phyloP scores from a whole-genome alignment of 2,329 filamentous ascomycete genomes.

The Botrytis hyacinthi region DNA sequence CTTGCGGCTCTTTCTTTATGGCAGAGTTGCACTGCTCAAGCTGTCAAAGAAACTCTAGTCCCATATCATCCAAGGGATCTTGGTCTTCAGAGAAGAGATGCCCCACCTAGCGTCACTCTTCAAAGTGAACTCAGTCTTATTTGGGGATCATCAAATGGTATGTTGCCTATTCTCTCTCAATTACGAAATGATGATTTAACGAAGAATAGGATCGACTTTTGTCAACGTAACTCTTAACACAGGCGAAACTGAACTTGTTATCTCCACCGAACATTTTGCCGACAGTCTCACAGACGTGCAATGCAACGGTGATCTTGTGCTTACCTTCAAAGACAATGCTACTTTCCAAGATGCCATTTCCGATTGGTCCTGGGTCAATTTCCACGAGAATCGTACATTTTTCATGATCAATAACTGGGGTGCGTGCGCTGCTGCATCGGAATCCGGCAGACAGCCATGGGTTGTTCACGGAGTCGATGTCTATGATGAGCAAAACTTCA shows the following conservation, averaged over 20 bases:
- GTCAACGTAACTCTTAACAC: conserved; percentile 22
- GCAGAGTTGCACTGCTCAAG: conserved; percentile 14
- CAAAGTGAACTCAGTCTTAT: conserved; percentile 19
- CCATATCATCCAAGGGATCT: conserved; percentile 15
- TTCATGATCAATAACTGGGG: conserved; percentile 21
- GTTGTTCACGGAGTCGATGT: conserved; percentile 11
- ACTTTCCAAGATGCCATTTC: conserved; percentile 18
- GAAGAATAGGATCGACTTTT: conserved; percentile 9
- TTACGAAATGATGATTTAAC: background rate
- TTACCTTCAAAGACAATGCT: conserved; percentile 15
- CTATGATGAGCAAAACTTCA: conserved; percentile 20
- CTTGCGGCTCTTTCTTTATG: conserved; percentile 21
- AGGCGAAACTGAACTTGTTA: conserved; percentile 16
- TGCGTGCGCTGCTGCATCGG: conserved; percentile 1
- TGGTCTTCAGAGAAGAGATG: conserved; percentile 18
- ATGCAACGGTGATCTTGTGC: conserved; percentile 5
- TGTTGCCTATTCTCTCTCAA: background rate
- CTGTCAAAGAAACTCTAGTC: background rate
- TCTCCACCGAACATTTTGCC: conserved; percentile 18
- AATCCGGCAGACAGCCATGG: conserved; percentile 21
- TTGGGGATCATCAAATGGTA: conserved; percentile 17
- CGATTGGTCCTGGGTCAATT: conserved; percentile 22
- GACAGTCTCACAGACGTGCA: conserved; percentile 12
- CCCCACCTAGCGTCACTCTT: conserved; percentile 12
- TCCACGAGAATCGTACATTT: conserved; percentile 19